phyloP scores from a whole-genome alignment of 1,139 yeast genomes.

The Nadsonia commutata region DNA sequence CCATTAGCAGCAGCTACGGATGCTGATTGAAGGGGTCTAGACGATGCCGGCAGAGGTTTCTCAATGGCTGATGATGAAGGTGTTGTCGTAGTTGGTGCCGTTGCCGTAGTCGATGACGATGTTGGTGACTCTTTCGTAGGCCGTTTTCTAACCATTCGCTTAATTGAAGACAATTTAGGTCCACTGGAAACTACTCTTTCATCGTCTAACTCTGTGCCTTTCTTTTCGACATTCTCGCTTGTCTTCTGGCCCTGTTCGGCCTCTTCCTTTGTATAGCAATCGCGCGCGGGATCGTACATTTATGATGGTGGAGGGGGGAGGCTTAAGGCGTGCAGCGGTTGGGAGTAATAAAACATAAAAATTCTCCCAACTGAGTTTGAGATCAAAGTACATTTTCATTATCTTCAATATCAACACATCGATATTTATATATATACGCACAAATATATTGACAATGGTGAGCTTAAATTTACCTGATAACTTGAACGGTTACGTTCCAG shows the following conservation, averaged over 20 bases:
- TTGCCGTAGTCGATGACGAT: neutral
- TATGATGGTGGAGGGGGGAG: neutral
- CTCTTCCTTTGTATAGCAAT: slow-evolving; percentile 16
- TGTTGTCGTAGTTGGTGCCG: neutral
- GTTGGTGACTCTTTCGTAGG: neutral
- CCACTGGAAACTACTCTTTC: neutral
- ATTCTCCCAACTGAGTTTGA: neutral
- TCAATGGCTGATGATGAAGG: neutral
- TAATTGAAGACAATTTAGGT: neutral
- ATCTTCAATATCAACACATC: neutral
- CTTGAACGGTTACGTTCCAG: slow-evolving; percentile 41
- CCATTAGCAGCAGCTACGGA: slow-evolving; percentile 1
- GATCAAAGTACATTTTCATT: neutral
- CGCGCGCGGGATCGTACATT: slow-evolving; percentile 23
- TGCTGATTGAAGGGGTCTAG: neutral
- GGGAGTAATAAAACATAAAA: neutral
- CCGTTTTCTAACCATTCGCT: neutral
- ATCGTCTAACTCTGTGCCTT: neutral
- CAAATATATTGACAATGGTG: neutral
- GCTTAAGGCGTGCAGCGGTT: neutral
- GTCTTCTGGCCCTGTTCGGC: slow-evolving; percentile 8
- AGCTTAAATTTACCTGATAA: slow-evolving; percentile 14
- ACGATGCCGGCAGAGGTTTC: neutral
- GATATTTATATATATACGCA: neutral
- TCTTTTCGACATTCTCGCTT: neutral